These are phyloP conservation scores for Trifolium repens DNA, from an alignment of 306 rosid genomes.

Conservation along the genomic window DNA sequence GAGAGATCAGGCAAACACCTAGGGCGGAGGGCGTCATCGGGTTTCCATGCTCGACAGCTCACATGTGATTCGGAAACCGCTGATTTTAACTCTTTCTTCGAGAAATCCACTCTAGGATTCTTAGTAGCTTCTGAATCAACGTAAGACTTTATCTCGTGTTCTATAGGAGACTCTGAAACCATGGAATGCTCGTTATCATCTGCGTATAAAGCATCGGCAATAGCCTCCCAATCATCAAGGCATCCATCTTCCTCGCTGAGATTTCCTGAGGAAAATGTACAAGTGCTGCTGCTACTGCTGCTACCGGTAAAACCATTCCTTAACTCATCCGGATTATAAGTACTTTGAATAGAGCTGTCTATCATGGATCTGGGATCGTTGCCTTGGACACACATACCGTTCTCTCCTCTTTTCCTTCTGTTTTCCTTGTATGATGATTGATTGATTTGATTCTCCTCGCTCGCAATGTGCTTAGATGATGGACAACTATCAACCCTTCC, in stretches of 20 bases:
- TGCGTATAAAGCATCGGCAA: conserved; percentile 63
- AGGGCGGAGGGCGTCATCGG: conserved; percentile 62
- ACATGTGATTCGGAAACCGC: conserved; percentile 31
- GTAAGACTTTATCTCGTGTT: conserved; percentile 22
- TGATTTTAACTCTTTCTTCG: conserved; percentile 27
- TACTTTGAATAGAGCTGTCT: conserved; percentile 37
- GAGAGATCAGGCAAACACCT: conserved; percentile 56
- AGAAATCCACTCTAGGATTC: conserved; percentile 27
- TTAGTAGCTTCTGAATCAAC: not conserved
- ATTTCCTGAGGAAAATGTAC: conserved; percentile 42
- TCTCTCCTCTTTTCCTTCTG: conserved; percentile 44
- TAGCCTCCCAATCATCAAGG: conserved; percentile 69
- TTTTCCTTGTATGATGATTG: conserved; percentile 43
- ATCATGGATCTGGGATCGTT: conserved; percentile 43
- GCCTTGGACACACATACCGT: conserved; percentile 37
- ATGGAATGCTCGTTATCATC: conserved; percentile 32
- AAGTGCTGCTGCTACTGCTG: conserved; percentile 35
- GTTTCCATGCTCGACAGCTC: conserved; percentile 57
- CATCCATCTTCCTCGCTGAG: conserved; percentile 59
- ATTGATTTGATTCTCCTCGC: conserved; percentile 45
- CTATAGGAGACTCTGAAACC: conserved; percentile 37
- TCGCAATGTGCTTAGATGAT: conserved; percentile 36
- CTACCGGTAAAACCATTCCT: conserved; percentile 39
- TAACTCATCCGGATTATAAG: conserved; percentile 44
- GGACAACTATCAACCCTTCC: conserved; percentile 44